A percentile compares a stretch with the other conserved stretches of the same genome.
phyloP scores from a whole-genome alignment of 179 eudicot species.

The Pouteria campechiana region DNA sequence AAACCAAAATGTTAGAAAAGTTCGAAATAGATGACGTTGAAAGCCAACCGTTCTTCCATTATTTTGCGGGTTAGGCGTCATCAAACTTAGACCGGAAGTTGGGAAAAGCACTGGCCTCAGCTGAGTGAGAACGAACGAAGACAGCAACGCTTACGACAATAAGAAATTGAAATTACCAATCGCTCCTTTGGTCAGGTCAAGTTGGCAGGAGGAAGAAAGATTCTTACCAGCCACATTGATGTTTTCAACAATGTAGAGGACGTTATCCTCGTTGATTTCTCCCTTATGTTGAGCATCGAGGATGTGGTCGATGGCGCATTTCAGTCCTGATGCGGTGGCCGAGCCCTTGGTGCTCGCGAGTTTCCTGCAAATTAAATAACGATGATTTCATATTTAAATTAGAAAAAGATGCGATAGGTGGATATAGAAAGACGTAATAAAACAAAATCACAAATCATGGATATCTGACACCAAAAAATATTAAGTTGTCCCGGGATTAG shows the following conservation, averaged over 20 bases:
- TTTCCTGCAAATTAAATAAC: too few relatives aligned
- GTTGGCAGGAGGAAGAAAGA: neutral
- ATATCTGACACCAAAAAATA: too few relatives aligned
- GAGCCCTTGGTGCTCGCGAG: constrained; percentile 35
- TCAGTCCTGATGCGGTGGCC: constrained; percentile 26
- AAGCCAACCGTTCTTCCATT: too few relatives aligned
- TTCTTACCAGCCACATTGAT: constrained; percentile 49
- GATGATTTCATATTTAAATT: neutral
- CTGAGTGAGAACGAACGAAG: too few relatives aligned
- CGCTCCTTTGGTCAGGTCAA: too few relatives aligned
- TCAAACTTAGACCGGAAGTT: too few relatives aligned
- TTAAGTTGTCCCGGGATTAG: too few relatives aligned
- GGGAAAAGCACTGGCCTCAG: neutral
- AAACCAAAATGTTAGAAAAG: too few relatives aligned
- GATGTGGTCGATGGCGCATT: constrained; percentile 61
- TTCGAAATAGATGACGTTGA: too few relatives aligned
- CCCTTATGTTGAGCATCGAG: constrained; percentile 58
- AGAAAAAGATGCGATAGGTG: neutral
- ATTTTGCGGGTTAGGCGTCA: too few relatives aligned
- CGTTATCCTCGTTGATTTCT: constrained; percentile 62
- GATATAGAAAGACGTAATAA: neutral
- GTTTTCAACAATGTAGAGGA: constrained; percentile 62
- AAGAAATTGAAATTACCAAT: too few relatives aligned
- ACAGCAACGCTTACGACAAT: too few relatives aligned
- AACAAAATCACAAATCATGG: neutral